Conservation (phyloP, 139 green algal genomes). For the Limnomonas spitsbergensis region DNA sequence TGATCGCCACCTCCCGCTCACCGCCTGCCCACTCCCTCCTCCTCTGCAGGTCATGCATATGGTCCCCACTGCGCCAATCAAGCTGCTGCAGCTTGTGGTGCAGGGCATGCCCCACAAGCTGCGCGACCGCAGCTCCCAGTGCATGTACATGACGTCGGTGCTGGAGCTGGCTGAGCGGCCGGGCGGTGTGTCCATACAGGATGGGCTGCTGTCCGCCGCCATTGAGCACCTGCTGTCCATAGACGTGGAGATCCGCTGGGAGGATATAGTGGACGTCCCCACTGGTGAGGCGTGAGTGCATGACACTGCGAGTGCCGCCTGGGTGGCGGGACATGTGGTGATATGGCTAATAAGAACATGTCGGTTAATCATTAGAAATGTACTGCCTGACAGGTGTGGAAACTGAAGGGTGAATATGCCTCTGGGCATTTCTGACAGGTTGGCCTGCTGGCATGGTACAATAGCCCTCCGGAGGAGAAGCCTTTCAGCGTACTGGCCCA, state of each 20-base stretch:
- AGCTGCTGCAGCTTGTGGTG: constrained; percentile 56
- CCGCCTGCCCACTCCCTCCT: not conserved
- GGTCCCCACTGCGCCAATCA: constrained; percentile 60
- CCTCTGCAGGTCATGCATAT: constrained; percentile 56
- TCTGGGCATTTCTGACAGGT: too few relatives aligned
- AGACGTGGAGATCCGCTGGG: constrained; percentile 85
- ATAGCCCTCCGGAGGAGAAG: too few relatives aligned
- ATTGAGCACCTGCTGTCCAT: constrained; percentile 72
- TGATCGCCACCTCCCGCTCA: too few relatives aligned
- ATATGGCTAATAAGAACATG: too few relatives aligned
- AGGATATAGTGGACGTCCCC: constrained; percentile 79
- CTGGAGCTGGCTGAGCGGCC: constrained; percentile 56
- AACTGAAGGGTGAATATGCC: too few relatives aligned
- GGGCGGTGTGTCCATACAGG: constrained; percentile 48
- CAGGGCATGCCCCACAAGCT: constrained; percentile 68
- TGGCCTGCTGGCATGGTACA: too few relatives aligned
- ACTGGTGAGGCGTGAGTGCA: constrained; percentile 33
- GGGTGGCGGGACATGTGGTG: not conserved
- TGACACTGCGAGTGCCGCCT: not conserved
- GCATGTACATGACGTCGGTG: constrained; percentile 68
- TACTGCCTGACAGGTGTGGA: too few relatives aligned
- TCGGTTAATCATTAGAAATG: too few relatives aligned
- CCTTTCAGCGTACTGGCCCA: too few relatives aligned
- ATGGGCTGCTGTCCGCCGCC: constrained; percentile 61
- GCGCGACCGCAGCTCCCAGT: constrained; percentile 60